phyloP scores from a whole-genome alignment of 2,329 filamentous ascomycete genomes.

The Sphaerulina vaccinii region DNA sequence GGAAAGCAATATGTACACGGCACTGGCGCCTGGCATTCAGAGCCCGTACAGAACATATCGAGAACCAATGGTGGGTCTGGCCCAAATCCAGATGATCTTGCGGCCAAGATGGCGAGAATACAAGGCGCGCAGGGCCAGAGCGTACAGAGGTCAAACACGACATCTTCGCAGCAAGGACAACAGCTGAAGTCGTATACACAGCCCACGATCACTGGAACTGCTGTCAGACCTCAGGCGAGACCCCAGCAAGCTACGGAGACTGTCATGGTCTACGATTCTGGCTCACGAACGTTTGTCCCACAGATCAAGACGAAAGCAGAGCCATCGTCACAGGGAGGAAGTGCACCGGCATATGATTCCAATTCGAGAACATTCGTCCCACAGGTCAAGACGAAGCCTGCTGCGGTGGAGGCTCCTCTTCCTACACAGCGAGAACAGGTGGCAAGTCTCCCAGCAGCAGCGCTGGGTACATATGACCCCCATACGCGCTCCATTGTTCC shows the following conservation, averaged over 20 bases:
- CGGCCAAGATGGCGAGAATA: slow-evolving; percentile 24
- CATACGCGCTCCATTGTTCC: too few species aligned
- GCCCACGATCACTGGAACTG: slow-evolving; percentile 13
- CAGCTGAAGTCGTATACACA: slow-evolving; percentile 12
- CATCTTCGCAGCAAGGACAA: slow-evolving; percentile 17
- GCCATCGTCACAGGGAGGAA: slow-evolving; percentile 25
- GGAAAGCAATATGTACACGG: slow-evolving; percentile 31
- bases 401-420: too few species aligned
- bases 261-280: slow-evolving; percentile 36
- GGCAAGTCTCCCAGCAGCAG: too few species aligned
- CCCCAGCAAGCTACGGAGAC: slow-evolving; percentile 27
- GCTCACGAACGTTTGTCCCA: slow-evolving; percentile 32
- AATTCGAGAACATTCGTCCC: slow-evolving; percentile 34
- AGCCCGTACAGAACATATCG: slow-evolving; percentile 48
- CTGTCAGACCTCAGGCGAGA: slow-evolving; percentile 4
- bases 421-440: too few species aligned
- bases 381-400: neutral
- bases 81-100: slow-evolving; percentile 14
- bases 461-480: too few species aligned
- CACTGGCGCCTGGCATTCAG: slow-evolving; percentile 57
- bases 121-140: slow-evolving; percentile 25
- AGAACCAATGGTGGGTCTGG: slow-evolving; percentile 8
- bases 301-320: slow-evolving; percentile 24
- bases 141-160: slow-evolving; percentile 18
- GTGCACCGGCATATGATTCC: slow-evolving; percentile 36